Evolutionary conservation across 331 rosid genomes (phyloP).

Genomic region (Malus hybrid): DNA sequence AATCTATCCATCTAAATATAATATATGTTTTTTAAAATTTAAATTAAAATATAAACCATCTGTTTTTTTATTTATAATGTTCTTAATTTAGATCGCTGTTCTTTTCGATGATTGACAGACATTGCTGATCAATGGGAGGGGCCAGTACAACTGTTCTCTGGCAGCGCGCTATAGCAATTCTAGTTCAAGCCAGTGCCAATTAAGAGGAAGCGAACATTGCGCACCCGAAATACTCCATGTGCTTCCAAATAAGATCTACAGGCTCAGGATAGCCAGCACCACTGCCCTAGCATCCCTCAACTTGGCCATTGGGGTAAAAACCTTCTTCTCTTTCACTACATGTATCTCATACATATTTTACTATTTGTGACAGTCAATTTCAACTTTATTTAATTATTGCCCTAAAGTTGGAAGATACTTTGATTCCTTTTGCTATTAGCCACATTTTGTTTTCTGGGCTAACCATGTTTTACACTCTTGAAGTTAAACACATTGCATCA

Average conservation of each 20-base stretch:
- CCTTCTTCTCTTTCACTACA: background rate
- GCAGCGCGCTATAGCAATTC: slow-evolving; percentile 29
- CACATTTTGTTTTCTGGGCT: too few relatives aligned
- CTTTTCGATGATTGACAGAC: slow-evolving; percentile 15
- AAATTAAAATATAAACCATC: background rate
- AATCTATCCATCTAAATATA: too few relatives aligned
- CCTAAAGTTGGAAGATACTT: background rate
- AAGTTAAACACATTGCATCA: too few relatives aligned
- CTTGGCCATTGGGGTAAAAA: slow-evolving; percentile 65
- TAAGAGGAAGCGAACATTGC: slow-evolving; percentile 58
- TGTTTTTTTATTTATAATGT: background rate
- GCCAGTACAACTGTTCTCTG: slow-evolving; percentile 63
- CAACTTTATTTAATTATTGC: background rate
- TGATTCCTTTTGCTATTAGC: background rate
- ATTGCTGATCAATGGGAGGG: slow-evolving; percentile 72
- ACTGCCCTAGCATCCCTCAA: slow-evolving; percentile 72
- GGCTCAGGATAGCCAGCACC: slow-evolving; percentile 74
- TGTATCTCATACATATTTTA: background rate
- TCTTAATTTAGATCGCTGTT: too few relatives aligned
- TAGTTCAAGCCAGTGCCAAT: slow-evolving; percentile 26
- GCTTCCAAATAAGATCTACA: slow-evolving; percentile 60
- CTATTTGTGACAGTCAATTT: background rate
- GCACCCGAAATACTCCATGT: slow-evolving; percentile 63
- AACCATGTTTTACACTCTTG: too few relatives aligned
- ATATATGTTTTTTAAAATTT: background rate